Evolutionary conservation across 2,329 filamentous ascomycete species (phyloP).

Genomic region (Ophiostoma pallidulum): DNA sequence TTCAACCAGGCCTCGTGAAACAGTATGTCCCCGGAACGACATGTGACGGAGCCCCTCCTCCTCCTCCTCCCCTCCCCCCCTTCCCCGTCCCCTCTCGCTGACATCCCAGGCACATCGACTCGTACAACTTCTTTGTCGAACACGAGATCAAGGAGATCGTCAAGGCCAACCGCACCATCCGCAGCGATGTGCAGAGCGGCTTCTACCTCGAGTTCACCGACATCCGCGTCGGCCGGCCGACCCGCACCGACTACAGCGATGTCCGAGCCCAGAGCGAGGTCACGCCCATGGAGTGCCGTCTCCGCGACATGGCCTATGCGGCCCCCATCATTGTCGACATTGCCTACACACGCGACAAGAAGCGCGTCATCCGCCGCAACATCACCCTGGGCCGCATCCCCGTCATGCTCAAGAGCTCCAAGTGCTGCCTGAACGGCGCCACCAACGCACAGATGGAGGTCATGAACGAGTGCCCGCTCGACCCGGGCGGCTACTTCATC

Average conservation of each 20-base stretch:
- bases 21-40: slow-evolving; percentile 45
- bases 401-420: slow-evolving; percentile 93
- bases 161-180: slow-evolving; percentile 76
- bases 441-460: slow-evolving; percentile 81
- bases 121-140: slow-evolving; percentile 97
- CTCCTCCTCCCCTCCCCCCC: too few species aligned
- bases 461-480: slow-evolving; percentile 90
- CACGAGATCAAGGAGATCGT: slow-evolving; percentile 96
- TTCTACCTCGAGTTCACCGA: slow-evolving; percentile 93
- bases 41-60: too few species aligned
- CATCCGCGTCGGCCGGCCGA: slow-evolving; percentile 76
- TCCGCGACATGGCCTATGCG: slow-evolving; percentile 96
- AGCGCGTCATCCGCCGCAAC: slow-evolving; percentile 62
- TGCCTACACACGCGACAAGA: slow-evolving; percentile 74
- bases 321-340: slow-evolving; percentile 92
- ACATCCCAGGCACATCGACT: slow-evolving; percentile 67
- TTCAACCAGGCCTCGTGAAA: slow-evolving; percentile 65
- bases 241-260: slow-evolving; percentile 67
- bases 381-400: slow-evolving; percentile 85
- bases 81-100: too few species aligned
- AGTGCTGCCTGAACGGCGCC: slow-evolving; percentile 77
- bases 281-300: slow-evolving; percentile 90
- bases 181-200: slow-evolving; percentile 83
- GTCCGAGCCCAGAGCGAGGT: slow-evolving; percentile 62
- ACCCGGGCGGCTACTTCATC: slow-evolving; percentile 96